Evolutionary conservation across 352 stramenopile genomes (phyloP), one percentile per base, ranked within the genome.

Genomic region (Saprolegnia parasitica): DNA sequence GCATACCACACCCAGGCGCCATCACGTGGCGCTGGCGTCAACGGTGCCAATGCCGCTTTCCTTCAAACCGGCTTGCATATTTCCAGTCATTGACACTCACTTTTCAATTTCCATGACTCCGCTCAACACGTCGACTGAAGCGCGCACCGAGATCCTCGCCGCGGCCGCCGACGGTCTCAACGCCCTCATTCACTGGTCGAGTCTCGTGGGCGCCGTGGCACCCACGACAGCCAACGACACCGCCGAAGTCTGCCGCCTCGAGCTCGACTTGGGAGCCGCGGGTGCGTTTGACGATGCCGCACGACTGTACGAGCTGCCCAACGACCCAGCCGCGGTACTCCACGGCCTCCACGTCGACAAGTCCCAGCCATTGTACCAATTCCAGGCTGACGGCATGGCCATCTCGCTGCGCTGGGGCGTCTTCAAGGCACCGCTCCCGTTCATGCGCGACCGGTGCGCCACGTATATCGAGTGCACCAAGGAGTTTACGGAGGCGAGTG

Each of bases 331-430:
- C 35, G 52, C 24, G 1, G 35, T 9, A 4, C 24, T 40, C 8
- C 16, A 35, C 24, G 16, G 20, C 11, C 11, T 60, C 3, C 52
- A 60, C 35, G 24, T 60, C 11, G 52, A 60, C 35, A 35, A 60
- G 35, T 60, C 24, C 13, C 24, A 60, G 35, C 13, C 16, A 26
- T 40, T 24, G 16, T 35, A n/a, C 24, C 35, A 15, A 15, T 11
- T 24, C 35, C 11, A 60, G 13, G 24, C 13, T 60, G 24, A 15
- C 35, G n/a, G n/a, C 24, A 60, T 24, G 16, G 9, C 4, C 13
- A n/a, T 60, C 13, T 60, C 52, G 13, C 13, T 60, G 52, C 35
- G 52, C 13, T 60, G 52, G 52, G 52, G 52, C 52, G 11, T 24
- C 35, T 60, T 60, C 35, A 60, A 60, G 20, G 52, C 52, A 4